Evolutionary conservation across 164 flowering plant genomes (phyloP).

Genomic region (Macadamia tetraphylla): DNA sequence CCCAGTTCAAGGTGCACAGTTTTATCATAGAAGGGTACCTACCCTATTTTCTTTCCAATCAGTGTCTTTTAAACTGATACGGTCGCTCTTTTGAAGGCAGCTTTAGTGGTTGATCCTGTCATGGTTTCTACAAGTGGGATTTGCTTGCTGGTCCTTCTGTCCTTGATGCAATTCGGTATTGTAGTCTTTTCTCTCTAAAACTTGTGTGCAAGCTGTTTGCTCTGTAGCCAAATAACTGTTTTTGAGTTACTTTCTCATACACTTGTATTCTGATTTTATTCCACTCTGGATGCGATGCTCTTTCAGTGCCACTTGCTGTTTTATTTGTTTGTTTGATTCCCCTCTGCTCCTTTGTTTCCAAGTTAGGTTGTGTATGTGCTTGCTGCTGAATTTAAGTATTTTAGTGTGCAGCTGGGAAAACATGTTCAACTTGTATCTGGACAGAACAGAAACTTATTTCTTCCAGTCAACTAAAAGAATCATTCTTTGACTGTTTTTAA

Average conservation of each 20-base stretch:
- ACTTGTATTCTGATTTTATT: background rate
- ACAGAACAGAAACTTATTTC: too few species aligned
- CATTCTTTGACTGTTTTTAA: too few species aligned
- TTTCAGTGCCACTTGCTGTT: too few species aligned
- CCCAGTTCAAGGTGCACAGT: conserved; percentile 59
- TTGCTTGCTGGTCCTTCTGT: conserved; percentile 76
- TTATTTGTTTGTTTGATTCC: background rate
- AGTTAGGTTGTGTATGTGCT: too few species aligned
- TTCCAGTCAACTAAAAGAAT: too few species aligned
- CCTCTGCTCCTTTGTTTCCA: too few species aligned
- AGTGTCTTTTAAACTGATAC: conserved; percentile 17
- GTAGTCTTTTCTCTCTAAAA: conserved; percentile 10
- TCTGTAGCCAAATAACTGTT: background rate
- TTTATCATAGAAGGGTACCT: background rate
- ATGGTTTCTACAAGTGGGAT: conserved; percentile 99
- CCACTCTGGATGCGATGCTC: too few species aligned
- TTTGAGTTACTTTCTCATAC: background rate
- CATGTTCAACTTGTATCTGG: too few species aligned
- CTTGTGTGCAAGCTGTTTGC: background rate
- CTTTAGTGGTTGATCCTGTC: conserved; percentile 96
- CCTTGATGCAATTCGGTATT: conserved; percentile 59
- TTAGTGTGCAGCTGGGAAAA: too few species aligned
- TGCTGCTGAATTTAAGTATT: too few species aligned
- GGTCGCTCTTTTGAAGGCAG: conserved; percentile 54
- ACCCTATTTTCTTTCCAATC: background rate